Base-by-base conservation (phyloP, 306 rosid species). In the Rosa rugosa region DNA sequence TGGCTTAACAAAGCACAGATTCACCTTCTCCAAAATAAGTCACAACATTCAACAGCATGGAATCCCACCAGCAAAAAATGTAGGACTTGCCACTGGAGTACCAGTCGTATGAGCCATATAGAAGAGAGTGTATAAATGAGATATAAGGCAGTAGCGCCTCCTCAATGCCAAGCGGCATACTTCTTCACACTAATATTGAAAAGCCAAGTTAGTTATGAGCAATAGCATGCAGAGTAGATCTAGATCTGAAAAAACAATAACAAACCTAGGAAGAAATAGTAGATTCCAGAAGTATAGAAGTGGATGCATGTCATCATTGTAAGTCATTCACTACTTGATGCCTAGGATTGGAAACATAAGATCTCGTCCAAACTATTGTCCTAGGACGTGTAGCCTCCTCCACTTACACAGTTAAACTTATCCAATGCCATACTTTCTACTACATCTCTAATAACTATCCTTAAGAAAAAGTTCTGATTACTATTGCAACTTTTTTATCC, bases 121-220 rank as follows among this genome's bases (percentile, higher is more conserved):
- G 77, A 94, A 94, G 84, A 94, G 98, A 49, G 97, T 89, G 80
- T 94, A 94, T 57, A 94, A 75, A 56, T 89, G 97, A 4, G 91
- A 93, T 74, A 94, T 80, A 72, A 94, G 86, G 68, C 90, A 84
- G 80, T 94, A 92, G 78, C 98, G 97, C 84, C 98, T 92, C 77
- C 78, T 86, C 88, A 94, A 81, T 69, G 98, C 98, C 77, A 85
- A 78, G 75, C 94, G 96, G 81, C 98, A 94, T 77, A 94, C 94
- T 86, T 94, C 94, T 87, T 94, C 98, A 79, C 98, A 94, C 98
- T 94, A 77, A 72, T 62, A 85, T 69, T 83, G 40, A 64, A 59
- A 84, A 69, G 76, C 69, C 13, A 77, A 75, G 76, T 83, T 76
- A 89, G 87, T 77, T 60, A 79, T 54, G 68, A 80, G 69, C 56